Evolutionary conservation across 2,329 filamentous ascomycete species (phyloP).

Genomic region (Talaromyces sp.): DNA sequence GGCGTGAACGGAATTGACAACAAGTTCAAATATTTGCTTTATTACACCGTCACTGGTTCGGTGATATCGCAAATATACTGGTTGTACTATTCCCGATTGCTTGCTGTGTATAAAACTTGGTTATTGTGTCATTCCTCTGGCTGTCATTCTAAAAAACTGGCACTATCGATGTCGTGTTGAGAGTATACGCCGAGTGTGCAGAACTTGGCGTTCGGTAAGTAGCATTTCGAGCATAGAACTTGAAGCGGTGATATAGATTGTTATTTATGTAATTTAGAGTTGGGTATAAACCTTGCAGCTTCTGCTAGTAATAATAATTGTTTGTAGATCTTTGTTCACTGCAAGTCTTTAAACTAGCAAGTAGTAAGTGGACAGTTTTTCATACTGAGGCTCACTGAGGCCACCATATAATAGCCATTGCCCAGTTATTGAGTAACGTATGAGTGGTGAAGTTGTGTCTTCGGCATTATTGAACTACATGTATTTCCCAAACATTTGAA

Average conservation of each 20-base stretch:
- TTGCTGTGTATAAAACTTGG: background rate
- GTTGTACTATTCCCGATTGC: background rate
- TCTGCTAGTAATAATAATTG: background rate
- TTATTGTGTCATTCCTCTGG: background rate
- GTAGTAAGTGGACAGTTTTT: background rate
- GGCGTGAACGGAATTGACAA: background rate
- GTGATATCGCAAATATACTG: background rate
- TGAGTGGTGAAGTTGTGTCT: background rate
- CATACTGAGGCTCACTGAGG: background rate
- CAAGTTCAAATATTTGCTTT: background rate
- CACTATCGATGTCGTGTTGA: background rate
- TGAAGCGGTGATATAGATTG: background rate
- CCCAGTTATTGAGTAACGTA: background rate
- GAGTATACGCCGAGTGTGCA: background rate
- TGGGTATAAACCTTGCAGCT: background rate
- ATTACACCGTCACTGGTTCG: background rate
- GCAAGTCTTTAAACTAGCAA: background rate
- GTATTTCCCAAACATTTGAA: too few species aligned
- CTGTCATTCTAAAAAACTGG: background rate
- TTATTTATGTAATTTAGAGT: background rate
- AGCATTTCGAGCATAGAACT: background rate
- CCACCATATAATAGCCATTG: background rate
- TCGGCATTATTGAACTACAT: too few species aligned
- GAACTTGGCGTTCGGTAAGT: background rate
- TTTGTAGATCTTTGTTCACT: background rate